phyloP scores from a whole-genome alignment of 805 yeast species.

The Aciculoconidium aculeatum region DNA sequence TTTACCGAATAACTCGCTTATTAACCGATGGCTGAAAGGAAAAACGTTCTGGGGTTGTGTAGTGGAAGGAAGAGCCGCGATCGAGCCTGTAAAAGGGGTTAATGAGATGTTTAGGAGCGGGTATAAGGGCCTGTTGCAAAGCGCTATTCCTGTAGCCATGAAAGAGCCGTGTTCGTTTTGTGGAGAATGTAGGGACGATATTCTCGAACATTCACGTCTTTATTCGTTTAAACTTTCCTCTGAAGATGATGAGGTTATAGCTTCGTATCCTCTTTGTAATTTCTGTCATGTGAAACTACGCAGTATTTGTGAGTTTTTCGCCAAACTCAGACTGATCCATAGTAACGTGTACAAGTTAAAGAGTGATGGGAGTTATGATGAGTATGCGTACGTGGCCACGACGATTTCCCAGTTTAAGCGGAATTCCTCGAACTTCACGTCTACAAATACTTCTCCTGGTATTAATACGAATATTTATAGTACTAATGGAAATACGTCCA shows the following conservation, averaged over 20 bases:
- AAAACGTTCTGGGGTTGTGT: constrained; percentile 55
- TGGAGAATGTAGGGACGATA: constrained; percentile 68
- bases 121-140: constrained; percentile 14
- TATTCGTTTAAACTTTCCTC: constrained; percentile 53
- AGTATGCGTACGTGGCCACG: constrained; percentile 13
- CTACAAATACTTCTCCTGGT: background rate
- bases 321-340: constrained; percentile 61
- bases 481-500: constrained; percentile 1
- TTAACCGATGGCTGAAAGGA: constrained; percentile 38
- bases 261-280: constrained; percentile 67
- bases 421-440: constrained; percentile 5
- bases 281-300: constrained; percentile 76
- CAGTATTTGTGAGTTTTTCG: constrained; percentile 76
- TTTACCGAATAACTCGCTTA: constrained; percentile 50
- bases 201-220: constrained; percentile 70
- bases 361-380: constrained; percentile 22
- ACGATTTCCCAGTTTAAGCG: constrained; percentile 25
- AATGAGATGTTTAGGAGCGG: constrained; percentile 63
- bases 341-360: constrained; percentile 53
- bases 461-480: constrained; percentile 1
- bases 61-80: constrained; percentile 72
- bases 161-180: constrained; percentile 76
- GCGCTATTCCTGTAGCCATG: constrained; percentile 66
- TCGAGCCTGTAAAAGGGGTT: constrained; percentile 82
- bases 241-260: constrained; percentile 24